Evolutionary conservation across 2,329 filamentous ascomycete genomes (phyloP).

Genomic region (Colletotrichum somersetense): DNA sequence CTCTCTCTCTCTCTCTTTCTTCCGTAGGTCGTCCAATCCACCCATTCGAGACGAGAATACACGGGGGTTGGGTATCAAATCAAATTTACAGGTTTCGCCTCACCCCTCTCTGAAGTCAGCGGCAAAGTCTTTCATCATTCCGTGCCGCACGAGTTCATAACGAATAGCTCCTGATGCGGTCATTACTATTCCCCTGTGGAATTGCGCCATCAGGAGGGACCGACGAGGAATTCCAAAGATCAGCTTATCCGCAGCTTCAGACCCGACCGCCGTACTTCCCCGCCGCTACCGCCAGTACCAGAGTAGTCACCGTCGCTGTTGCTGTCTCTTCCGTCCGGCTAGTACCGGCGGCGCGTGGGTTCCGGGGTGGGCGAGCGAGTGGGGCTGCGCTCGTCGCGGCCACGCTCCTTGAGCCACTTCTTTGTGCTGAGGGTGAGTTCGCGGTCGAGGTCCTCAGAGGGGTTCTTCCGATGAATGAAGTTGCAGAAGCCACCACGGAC

Average conservation of each 20-base stretch:
- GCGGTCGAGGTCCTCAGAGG: constrained; percentile 85
- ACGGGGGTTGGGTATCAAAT: constrained; percentile 17
- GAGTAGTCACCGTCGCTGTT: not conserved
- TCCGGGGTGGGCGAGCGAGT: constrained; percentile 89
- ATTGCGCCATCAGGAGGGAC: not conserved
- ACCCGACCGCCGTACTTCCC: not conserved
- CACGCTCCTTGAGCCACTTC: constrained; percentile 93
- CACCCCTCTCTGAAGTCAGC: not conserved
- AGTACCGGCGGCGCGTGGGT: constrained; percentile 79
- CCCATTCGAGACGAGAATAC: not conserved
- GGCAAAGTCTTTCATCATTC: not conserved
- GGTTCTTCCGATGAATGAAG: constrained; percentile 98
- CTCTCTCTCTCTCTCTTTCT: constrained; percentile 19
- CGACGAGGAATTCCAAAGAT: not conserved
- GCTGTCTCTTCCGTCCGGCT: constrained; percentile 44
- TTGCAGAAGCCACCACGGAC: constrained; percentile 98
- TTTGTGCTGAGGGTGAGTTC: constrained; percentile 91
- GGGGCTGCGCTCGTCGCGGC: constrained; percentile 85
- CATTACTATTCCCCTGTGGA: not conserved
- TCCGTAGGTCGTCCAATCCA: constrained; percentile 4
- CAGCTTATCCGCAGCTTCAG: not conserved
- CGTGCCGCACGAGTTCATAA: not conserved
- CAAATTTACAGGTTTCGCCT: not conserved
- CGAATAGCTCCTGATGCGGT: not conserved
- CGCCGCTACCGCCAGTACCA: not conserved